phyloP scores from a whole-genome alignment of 2,329 filamentous ascomycete species.

The Cercospora canescens region DNA sequence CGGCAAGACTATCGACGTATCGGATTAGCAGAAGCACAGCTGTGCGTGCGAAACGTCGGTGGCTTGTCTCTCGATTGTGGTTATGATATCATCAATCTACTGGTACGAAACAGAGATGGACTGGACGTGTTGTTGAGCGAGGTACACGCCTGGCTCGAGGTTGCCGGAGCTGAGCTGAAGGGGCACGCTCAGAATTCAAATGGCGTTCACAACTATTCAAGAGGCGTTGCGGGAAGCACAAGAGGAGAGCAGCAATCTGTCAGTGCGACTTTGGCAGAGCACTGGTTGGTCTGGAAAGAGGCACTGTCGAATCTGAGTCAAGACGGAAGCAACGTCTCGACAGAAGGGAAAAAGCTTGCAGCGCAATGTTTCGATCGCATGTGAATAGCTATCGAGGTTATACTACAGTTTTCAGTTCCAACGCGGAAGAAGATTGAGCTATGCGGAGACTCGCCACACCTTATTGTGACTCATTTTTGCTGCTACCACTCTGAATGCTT shows the following conservation, averaged over 20 bases:
- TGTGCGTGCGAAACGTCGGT: neutral
- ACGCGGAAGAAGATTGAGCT: neutral
- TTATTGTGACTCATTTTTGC: neutral
- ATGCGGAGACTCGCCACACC: neutral
- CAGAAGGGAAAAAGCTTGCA: neutral
- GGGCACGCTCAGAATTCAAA: neutral
- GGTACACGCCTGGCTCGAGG: neutral
- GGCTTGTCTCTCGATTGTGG: neutral
- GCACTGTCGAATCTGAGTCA: neutral
- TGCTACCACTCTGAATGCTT: neutral
- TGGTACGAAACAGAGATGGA: neutral
- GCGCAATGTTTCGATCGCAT: neutral
- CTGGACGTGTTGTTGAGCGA: neutral
- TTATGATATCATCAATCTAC: neutral
- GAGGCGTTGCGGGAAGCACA: neutral
- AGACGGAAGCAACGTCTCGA: neutral
- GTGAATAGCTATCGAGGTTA: neutral
- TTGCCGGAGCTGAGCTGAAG: neutral
- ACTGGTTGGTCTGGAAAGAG: neutral
- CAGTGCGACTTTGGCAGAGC: neutral
- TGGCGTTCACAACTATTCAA: neutral
- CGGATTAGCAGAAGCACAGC: neutral
- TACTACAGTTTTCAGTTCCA: neutral
- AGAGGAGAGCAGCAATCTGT: neutral
- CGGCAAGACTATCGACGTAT: neutral